Conservation (phyloP, 2,329 filamentous ascomycete species). For the Lasiodiplodia theobromae region DNA sequence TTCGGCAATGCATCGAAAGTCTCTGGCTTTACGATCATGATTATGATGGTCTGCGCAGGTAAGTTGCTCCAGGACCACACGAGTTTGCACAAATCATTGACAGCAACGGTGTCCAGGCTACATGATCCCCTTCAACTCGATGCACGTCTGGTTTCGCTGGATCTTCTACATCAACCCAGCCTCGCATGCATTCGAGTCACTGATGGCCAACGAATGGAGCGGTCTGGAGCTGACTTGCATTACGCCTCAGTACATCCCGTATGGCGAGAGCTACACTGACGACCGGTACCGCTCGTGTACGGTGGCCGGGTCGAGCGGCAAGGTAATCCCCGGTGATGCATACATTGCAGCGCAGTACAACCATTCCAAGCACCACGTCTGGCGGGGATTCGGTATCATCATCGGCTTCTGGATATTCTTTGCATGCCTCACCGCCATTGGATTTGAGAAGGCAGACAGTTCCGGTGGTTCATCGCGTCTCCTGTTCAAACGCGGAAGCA, state of each 20-base stretch:
- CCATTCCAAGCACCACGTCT: constrained; percentile 49
- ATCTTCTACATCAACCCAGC: constrained; percentile 77
- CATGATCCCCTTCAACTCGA: constrained; percentile 70
- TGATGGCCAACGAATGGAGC: constrained; percentile 76
- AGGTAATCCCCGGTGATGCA: constrained; percentile 50
- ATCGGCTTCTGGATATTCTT: constrained; percentile 71
- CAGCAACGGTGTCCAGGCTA: constrained; percentile 57
- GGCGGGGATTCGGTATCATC: constrained; percentile 73
- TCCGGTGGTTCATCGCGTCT: background rate
- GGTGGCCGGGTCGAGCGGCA: constrained; percentile 48
- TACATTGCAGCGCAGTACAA: constrained; percentile 42
- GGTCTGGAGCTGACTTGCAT: background rate
- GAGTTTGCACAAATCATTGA: too few species aligned
- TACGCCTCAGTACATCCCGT: background rate
- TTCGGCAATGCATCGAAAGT: constrained; percentile 63
- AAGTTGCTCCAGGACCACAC: too few species aligned
- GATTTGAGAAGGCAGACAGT: background rate
- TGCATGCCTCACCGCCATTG: constrained; percentile 29
- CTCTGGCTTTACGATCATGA: constrained; percentile 67
- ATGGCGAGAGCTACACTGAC: background rate
- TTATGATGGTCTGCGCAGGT: too few species aligned
- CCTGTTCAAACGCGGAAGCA: background rate
- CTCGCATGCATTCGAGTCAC: constrained; percentile 78
- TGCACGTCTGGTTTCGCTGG: constrained; percentile 51
- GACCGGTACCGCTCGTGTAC: constrained; percentile 28